A percentile compares a stretch with the other conserved stretches of the same genome.
Evolutionary conservation across 2,329 filamentous ascomycete genomes (phyloP).

Genomic region (Pseudocercospora vitis): DNA sequence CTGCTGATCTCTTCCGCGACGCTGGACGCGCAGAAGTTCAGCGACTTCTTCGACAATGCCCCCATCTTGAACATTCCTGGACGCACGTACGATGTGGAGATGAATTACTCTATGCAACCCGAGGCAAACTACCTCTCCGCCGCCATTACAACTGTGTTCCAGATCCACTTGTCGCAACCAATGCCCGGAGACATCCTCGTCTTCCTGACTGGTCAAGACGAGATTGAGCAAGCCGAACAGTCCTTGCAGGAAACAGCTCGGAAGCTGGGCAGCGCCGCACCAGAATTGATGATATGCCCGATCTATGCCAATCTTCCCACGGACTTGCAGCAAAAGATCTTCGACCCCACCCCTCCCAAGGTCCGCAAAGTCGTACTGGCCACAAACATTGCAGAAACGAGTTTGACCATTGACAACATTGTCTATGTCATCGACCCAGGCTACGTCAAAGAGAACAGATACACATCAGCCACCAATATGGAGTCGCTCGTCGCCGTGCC

Average conservation of each 20-base stretch:
- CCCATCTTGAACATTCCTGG: constrained; percentile 96
- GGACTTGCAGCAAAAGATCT: constrained; percentile 88
- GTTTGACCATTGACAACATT: constrained; percentile 92
- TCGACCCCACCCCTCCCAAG: constrained; percentile 83
- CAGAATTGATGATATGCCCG: constrained; percentile 84
- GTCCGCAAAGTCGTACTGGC: constrained; percentile 89
- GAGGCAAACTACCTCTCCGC: constrained; percentile 93
- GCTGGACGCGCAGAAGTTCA: constrained; percentile 90
- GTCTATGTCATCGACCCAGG: constrained; percentile 95
- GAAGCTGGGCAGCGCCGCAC: constrained; percentile 80
- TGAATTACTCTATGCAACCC: constrained; percentile 85
- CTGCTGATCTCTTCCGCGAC: constrained; percentile 92
- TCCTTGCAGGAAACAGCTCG: constrained; percentile 81
- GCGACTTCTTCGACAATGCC: constrained; percentile 84
- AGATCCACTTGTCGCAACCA: constrained; percentile 85
- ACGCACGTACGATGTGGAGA: constrained; percentile 82
- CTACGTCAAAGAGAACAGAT: constrained; percentile 93
- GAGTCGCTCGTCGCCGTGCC: constrained; percentile 87
- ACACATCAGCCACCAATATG: constrained; percentile 89
- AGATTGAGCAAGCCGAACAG: constrained; percentile 85
- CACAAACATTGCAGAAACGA: constrained; percentile 96
- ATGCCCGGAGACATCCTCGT: constrained; percentile 82
- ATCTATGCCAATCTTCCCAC: constrained; percentile 93
- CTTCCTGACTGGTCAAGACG: constrained; percentile 93
- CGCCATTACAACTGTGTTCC: constrained; percentile 88